Conservation (phyloP, 768 basidiomycete genomes). For the Leccinellum albellum region DNA sequence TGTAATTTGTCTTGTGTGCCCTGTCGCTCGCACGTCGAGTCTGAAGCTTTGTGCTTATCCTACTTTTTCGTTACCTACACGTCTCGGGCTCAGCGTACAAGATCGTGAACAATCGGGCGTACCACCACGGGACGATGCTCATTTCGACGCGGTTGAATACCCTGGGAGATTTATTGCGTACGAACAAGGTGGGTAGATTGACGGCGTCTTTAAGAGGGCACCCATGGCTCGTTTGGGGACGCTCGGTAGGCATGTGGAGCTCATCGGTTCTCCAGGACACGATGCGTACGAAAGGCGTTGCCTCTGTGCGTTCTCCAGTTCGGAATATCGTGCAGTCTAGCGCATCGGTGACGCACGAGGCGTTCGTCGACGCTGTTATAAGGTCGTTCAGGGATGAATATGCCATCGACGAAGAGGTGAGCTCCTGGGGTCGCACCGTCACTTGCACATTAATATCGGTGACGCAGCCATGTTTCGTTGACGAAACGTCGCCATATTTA, state of each 20-base stretch:
- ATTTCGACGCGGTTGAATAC: constrained; percentile 74
- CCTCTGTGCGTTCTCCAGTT: constrained; percentile 90
- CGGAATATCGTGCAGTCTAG: constrained; percentile 68
- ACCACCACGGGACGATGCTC: constrained; percentile 99
- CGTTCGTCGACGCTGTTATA: constrained; percentile 67
- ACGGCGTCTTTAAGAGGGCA: not conserved
- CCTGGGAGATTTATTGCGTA: constrained; percentile 68
- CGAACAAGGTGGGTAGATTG: constrained; percentile 57
- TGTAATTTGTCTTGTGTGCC: no score
- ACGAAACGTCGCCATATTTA: constrained; percentile 44
- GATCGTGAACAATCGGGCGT: constrained; percentile 84
- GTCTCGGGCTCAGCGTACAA: constrained; percentile 98
- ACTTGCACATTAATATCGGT: not conserved
- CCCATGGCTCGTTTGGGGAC: not conserved
- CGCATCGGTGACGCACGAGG: constrained; percentile 54
- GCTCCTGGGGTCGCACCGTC: not conserved
- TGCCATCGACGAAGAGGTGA: constrained; percentile 34
- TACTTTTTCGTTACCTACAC: constrained; percentile 38
- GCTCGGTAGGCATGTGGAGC: not conserved
- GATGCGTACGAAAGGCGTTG: constrained; percentile 82
- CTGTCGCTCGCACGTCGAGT: not conserved
- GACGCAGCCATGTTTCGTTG: constrained; percentile 39
- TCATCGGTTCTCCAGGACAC: constrained; percentile 47
- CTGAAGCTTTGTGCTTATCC: not conserved
- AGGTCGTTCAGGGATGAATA: constrained; percentile 65